Evolutionary conservation across 78 protist species (phyloP), one percentile per base, ranked within the genome.

Genomic region (Kipferlia bialata): DNA sequence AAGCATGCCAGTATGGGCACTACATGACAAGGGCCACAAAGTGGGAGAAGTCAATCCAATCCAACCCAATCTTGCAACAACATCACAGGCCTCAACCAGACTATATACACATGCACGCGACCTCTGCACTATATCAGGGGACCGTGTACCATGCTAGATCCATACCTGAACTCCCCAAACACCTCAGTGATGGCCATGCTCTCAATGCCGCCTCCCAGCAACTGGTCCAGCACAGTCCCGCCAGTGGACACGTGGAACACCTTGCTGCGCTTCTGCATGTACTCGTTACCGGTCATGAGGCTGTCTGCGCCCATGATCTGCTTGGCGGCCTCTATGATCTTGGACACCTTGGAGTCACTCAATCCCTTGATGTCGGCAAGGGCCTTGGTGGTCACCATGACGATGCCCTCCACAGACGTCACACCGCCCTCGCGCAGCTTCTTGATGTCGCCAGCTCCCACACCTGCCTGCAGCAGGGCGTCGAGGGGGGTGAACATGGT

Each of bases 371-470:
- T 39, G 36, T 7, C 54, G 2, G 54, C 16, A 22, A 75, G 57
- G 44, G 39, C 76, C 55, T 75, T 70, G 12, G n/a, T 29, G 36
- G 74, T 65, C 18, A 39, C 34, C 72, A 67, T 67, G 29, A 67
- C 7, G 6, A 67, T 2, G 1, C 33, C 17, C 28, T 63, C 58
- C 32, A 97, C 96, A 26, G 99, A 95, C 84, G 79, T 64, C 41
- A 73, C 87, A 6, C 98, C 98, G 2, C 64, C 85, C 51, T 89
- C 97, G 31, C 15, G 29, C 12, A 96, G 81, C 67, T 93, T 91
- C 59, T 87, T 85, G 33, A 89, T 2, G 80, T 95, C 98, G 0
- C 79, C 76, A 0, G 87, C 70, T 12, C 62, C 34, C 41, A 94
- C 86, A 45, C 96, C 96, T 2, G 29, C 38, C 26, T 6, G 12